Base-by-base conservation (phyloP, 805 yeast genomes). In the Nakazawaea pomicola region DNA sequence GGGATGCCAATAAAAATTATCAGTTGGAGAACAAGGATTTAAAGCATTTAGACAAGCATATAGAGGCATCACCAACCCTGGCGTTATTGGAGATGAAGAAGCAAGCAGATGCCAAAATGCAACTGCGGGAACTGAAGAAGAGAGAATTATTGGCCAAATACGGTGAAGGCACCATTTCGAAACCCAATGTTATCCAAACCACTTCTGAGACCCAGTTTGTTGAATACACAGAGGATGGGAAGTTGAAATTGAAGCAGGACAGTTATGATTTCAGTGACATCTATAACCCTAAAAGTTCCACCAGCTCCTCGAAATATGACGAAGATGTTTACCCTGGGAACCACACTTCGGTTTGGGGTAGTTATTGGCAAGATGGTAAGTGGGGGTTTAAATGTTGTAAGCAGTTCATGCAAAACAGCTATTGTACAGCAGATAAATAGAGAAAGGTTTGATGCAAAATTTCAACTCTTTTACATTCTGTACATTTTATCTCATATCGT, bases 311-410 rank as follows among this genome's bases (percentile, higher is more conserved):
- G 0, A 46, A 40, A 34, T 68, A 65, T 41, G 45, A 43, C 0
- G 74, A 69, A 41, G 72, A 68, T 41, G 52, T 60, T 0, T 53
- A 46, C 41, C 55, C 58, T 1, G 64, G 64, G 6, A 64, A 65
- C 41, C 76, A 70, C 46, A 52, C 65, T 1, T 48, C 60, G 11
- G 62, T 69, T 0, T 70, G 64, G 64, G 76, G 76, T 0, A 67
- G 73, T n/a, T 70, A 54, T 44, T 70, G 63, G 56, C 35, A 50
- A 4, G 54, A 59, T 27, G 68, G 68, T 3, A 51, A 54, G 36
- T 70, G 76, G 76, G 76, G 76, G 6, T 70, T 56, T 44, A 47
- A 48, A 4, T 70, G 76, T 40, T 70, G 76, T 40, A 59, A 63
- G 36, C 58, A 61, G 10, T 34, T 60, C 4, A 52, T 52, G 6